Base-by-base conservation (phyloP, 2,329 filamentous ascomycete species). In the Colletotrichum spinosum region DNA sequence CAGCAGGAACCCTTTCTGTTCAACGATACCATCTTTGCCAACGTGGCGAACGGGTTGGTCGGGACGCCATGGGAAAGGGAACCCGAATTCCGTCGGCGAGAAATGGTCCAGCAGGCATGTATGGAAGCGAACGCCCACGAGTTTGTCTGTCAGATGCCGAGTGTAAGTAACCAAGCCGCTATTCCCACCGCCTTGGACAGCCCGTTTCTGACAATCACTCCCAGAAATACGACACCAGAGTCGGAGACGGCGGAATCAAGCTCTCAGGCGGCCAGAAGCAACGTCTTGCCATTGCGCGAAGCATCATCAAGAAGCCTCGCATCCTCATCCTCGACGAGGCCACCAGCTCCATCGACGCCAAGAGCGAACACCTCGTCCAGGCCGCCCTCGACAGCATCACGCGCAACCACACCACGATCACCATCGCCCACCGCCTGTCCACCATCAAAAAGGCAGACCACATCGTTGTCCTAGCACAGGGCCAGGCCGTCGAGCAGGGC, bases 281-380 rank as follows among this genome's bases (percentile, higher is more conserved):
- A 70, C 81, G 88, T 6, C 79, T 90, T 8, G 85, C 87, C 1
- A 90, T 90, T 61, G 88, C 88, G 2, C 81, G 88, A 17, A 86
- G 84, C 45, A 88, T 90, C 57, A 78, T 90, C 54, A 84, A 84
- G 56, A 78, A 87, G 69, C 85, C 88, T 1, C 81, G 81, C 2
- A 89, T 92, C 55, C 78, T 92, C 7, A 85, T 92, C 15, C 78
- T 85, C 15, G 86, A 90, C 69, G 88, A 90, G 74, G 88, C 88
- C 1, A 90, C 88, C 0, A 86, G 83, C 44, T 85, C 87, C 8
- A 72, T 79, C 46, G 75, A 78, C 37, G 72, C 72, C 8, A 69
- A 68, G 9, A 69, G 64, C 17, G 84, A 83, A 2, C 70, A 69
- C 11, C 78, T 85, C 34, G 67, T 70, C 12, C 73, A 84, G 12